Evolutionary conservation across 2,329 filamentous ascomycete species (phyloP).

Genomic region (Fusarium secorum): DNA sequence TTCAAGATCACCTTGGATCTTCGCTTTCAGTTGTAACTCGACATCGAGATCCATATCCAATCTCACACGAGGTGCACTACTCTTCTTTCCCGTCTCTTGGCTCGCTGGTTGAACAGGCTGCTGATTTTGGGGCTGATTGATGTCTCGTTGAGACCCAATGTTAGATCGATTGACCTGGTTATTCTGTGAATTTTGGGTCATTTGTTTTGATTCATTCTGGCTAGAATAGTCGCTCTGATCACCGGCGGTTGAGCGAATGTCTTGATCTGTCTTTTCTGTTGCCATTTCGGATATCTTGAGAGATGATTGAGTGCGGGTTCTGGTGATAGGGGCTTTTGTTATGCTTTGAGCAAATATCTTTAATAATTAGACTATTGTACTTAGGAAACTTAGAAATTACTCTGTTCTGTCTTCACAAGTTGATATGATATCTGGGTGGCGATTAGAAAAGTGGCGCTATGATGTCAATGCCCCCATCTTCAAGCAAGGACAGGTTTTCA

Average conservation of each 20-base stretch:
- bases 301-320: rapidly evolving
- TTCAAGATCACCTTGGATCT: constrained; percentile 21
- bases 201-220: not conserved
- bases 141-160: not conserved
- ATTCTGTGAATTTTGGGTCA: not conserved
- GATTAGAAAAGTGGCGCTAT: not conserved
- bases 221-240: not conserved
- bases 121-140: not conserved
- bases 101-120: not conserved
- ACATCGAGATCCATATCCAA: constrained; percentile 26
- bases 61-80: constrained; percentile 14
- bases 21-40: constrained; percentile 21
- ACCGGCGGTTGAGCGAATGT: not conserved
- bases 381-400: rapidly evolving
- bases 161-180: not conserved
- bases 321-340: rapidly evolving
- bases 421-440: not conserved
- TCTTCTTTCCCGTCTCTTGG: constrained; percentile 5
- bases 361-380: not conserved
- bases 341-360: rapidly evolving
- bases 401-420: not conserved
- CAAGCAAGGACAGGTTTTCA: not conserved
- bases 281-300: not conserved
- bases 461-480: not conserved
- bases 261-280: not conserved